Base-by-base conservation (phyloP, 805 yeast genomes). In the Candida awuae region DNA sequence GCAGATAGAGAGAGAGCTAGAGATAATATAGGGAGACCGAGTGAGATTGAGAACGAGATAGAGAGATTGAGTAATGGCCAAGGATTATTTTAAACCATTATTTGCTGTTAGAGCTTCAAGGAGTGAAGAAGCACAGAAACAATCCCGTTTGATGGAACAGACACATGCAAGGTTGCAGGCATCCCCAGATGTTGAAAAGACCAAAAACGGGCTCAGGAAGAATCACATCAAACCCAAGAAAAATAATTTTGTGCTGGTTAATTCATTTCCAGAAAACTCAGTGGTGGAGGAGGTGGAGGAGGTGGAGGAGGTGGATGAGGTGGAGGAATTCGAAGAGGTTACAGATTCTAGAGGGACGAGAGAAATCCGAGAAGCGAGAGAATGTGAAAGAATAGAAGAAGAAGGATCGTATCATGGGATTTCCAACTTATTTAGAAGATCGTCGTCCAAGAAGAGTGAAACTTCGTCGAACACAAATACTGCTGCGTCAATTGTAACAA, bases 51-150 rank as follows among this genome's bases (percentile, higher is more conserved):
- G n/a, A n/a, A n/a, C n/a, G n/a, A n/a, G n/a, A n/a, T n/a, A n/a
- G n/a, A n/a, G n/a, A n/a, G n/a, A n/a, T n/a, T n/a, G n/a, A n/a
- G n/a, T n/a, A 5, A 25, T 25, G 28, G 28, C 28, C 4, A 31
- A 35, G 32, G 14, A 29, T 4, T 34, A 39, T 10, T 39, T 34
- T 12, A 34, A 18, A 21, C 38, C 35, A 5, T 15, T 34, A 18
- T 39, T 39, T 30, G 31, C 35, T 26, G 43, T 38, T 26, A 34
- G 33, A 14, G 34, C 35, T 22, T 59, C 57, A 38, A 57, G 49
- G 34, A 48, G 49, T 30, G 61, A 53, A 25, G 63, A 60, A 26
- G 58, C 47, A 8, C 63, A 59, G 38, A 53, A 52, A 31, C 63
- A 58, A 44, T 57, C 62, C 2, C 55, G 47, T 17, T 20, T 61